Base-by-base conservation (phyloP, 2,329 filamentous ascomycete species). In the Epichloe scottii region DNA sequence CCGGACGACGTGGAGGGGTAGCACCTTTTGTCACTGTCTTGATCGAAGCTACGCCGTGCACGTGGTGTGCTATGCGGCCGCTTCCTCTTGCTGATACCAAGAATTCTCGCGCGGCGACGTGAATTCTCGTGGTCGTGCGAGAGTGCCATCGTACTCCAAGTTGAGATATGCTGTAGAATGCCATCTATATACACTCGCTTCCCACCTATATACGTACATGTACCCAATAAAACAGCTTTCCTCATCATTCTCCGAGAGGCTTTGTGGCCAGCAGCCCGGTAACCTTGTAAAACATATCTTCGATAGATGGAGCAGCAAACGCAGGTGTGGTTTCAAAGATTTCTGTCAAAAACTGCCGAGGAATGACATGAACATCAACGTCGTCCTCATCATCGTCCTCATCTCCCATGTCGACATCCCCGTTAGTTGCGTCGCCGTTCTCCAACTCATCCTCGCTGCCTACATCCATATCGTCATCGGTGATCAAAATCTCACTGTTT, bases 221-320 rank as follows among this genome's bases (percentile, higher is more conserved):
- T 41, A 21, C 19, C 21, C 21, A 17, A 34, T 17, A 6, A 34
- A 14, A n/a, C 34, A 38, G 8, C 21, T 19, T 19, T 17, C 21
- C n/a, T 40, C 19, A n/a, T 41, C 37, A 37, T 40, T 50, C 43
- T 17, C 30, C 52, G 26, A 50, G 43, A 39, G 49, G 46, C 52
- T 79, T 83, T 54, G 76, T 70, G 1, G 78, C 76, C 62, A 85
- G 81, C 10, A 69, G 59, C 45, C 61, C 78, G 12, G 84, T 77
- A 39, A 91, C 82, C 64, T 82, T 79, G 64, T 84, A 81, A 62
- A 90, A 89, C 69, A 88, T 77, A 55, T 89, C 85, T 64, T 85
- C 81, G 21, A 90, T 78, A 11, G 84, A 79, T 21, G 84, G 82
- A 60, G 85, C 76, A 0, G 84, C 82, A 61, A 85, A 85, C 3